Evolutionary conservation across 768 basidiomycete genomes (phyloP).

Genomic region (Tylopilus intermedius): DNA sequence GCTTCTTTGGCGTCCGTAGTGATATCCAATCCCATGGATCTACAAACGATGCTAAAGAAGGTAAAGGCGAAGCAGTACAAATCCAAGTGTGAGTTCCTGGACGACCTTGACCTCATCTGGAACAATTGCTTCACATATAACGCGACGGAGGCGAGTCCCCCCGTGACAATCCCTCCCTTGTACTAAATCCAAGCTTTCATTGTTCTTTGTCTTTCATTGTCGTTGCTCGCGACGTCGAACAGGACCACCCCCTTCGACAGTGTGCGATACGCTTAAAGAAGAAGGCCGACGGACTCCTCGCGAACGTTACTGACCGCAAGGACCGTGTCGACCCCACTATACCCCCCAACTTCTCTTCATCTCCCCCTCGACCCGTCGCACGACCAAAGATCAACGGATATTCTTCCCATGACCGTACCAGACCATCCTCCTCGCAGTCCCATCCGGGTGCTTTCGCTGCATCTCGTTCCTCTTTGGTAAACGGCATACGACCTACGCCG

Average conservation of each 20-base stretch:
- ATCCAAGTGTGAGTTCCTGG: conserved; percentile 88
- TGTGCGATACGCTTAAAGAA: conserved; percentile 75
- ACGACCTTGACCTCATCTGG: conserved; percentile 96
- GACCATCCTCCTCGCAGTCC: conserved; percentile 21
- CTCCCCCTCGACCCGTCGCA: conserved; percentile 27
- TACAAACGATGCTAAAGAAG: conserved; percentile 88
- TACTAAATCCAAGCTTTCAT: not conserved
- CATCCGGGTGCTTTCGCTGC: not conserved
- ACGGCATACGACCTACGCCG: conserved; percentile 15
- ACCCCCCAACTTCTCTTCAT: conserved; percentile 42
- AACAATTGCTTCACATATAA: conserved; percentile 93
- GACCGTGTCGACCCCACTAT: conserved; percentile 71
- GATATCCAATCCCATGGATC: conserved; percentile 93
- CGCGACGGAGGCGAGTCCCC: conserved; percentile 70
- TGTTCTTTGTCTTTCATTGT: not conserved
- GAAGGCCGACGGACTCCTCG: conserved; percentile 82
- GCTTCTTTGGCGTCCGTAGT: conserved; percentile 44
- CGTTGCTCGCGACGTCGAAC: not conserved
- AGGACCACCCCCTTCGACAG: conserved; percentile 86
- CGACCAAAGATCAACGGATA: conserved; percentile 44
- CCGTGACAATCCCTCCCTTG: not conserved
- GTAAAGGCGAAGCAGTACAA: conserved; percentile 91
- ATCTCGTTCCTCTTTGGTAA: conserved; percentile 12
- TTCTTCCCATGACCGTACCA: conserved; percentile 22
- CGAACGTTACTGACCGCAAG: conserved; percentile 84